Base-by-base conservation (phyloP, 2,329 filamentous ascomycete species). In the Arthrobotrys sphaeroides region DNA sequence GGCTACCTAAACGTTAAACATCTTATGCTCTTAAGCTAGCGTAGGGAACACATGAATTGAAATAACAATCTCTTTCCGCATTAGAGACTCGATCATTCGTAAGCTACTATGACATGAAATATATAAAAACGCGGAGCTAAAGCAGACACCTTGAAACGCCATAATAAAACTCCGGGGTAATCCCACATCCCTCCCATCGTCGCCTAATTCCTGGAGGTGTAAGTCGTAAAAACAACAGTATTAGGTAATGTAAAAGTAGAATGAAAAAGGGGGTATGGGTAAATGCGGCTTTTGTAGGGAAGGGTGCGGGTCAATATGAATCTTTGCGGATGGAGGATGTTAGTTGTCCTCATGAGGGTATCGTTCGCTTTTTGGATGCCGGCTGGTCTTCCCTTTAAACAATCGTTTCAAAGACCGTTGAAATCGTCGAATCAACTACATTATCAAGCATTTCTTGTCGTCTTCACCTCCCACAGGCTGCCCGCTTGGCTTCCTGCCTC, bases 391-490 rank as follows among this genome's bases (percentile, higher is more conserved):
- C 5, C 3, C n/a, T n/a, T 55, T n/a, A 43, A 65, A 51, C 26
- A 42, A 42, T 13, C 22, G n/a, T 22, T 33, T 31, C 28, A 73
- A 45, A 18, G 40, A 22, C 12, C 43, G 42, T 51, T n/a, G 61
- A 59, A 74, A 61, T 55, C 16, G 45, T 68, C 55, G 62, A 28
- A 64, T 62, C 53, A 38, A 68, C 70, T 74, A 74, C 70, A 74
- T 74, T n/a, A 74, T 68, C 55, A 57, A 68, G 22, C 70, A 74
- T 65, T 74, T 74, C 55, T 68, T 74, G 40, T 74, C 70, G 24
- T 67, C 62, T 24, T 74, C 69, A 13, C 51, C 53, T 9, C 62
- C 62, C 3, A 64, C 53, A 5, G 62, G 24, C 13, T 68, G 70
- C 7, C 70, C 62, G 47, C 57, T 67, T 3, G 62, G 33, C 20